Percentiles rank a stretch among this genome's conserved stretches.
Conservation (phyloP, 345 rosid species). For the Psidium guajava region DNA sequence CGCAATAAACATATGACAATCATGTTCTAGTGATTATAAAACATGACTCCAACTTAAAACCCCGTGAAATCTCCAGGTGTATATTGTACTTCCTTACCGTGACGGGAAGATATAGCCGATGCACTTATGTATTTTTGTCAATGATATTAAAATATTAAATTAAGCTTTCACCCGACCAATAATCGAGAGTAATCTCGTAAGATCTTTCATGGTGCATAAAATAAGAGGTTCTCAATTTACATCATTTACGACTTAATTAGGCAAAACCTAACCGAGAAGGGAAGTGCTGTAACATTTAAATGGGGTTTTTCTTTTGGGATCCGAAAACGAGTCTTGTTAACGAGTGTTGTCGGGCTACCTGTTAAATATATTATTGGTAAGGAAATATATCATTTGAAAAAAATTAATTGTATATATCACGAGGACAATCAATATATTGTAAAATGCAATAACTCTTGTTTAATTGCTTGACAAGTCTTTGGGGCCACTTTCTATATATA, state of each 20-base stretch:
- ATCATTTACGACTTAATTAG: not conserved
- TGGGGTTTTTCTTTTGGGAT: no score
- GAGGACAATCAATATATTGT: not conserved
- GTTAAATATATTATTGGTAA: not conserved
- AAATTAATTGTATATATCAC: not conserved
- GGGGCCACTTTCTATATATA: not conserved
- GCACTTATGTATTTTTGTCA: not conserved
- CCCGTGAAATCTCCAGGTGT: not conserved
- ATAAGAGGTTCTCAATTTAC: not conserved
- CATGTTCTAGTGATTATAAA: not conserved
- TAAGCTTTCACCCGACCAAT: not conserved
- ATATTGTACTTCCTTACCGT: not conserved
- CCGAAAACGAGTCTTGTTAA: not conserved
- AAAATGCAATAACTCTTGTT: not conserved
- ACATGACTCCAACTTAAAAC: not conserved
- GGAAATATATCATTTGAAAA: not conserved
- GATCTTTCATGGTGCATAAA: not conserved
- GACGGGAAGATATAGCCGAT: not conserved
- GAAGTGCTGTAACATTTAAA: not conserved
- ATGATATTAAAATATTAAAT: not conserved
- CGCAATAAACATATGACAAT: not conserved
- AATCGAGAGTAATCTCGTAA: not conserved
- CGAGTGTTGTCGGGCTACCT: fast-evolving
- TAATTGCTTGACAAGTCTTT: not conserved
- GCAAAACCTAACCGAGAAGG: not conserved